Evolutionary conservation across 1,284 basidiomycete genomes (phyloP).

Genomic region (Schizophyllum commune): DNA sequence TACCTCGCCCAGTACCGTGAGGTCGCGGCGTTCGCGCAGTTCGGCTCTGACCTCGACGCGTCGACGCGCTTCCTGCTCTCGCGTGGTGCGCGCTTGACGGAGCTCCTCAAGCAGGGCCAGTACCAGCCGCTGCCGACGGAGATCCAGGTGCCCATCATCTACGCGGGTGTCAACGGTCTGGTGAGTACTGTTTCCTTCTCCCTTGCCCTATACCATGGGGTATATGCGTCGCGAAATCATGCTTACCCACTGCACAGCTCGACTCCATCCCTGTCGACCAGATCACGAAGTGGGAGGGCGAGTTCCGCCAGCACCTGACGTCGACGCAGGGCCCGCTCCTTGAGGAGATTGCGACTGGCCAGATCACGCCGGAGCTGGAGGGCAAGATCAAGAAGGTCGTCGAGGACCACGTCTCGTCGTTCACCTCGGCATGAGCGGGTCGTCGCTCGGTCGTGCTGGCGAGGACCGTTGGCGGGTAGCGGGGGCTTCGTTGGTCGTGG

Average conservation of each 20-base stretch:
- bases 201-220: background rate
- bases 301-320: slow-evolving; percentile 81
- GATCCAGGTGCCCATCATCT: slow-evolving; percentile 97
- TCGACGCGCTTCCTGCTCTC: slow-evolving; percentile 96
- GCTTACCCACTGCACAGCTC: too few species aligned
- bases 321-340: slow-evolving; percentile 65
- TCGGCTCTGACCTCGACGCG: slow-evolving; percentile 99
- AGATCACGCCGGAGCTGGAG: slow-evolving; percentile 86
- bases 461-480: background rate
- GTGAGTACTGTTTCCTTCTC: slow-evolving; percentile 32
- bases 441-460: background rate
- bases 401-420: slow-evolving; percentile 79
- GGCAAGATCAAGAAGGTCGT: slow-evolving; percentile 89
- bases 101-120: slow-evolving; percentile 99
- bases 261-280: slow-evolving; percentile 91
- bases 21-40: slow-evolving; percentile 98
- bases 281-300: slow-evolving; percentile 90
- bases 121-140: slow-evolving; percentile 91
- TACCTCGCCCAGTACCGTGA: slow-evolving; percentile 99
- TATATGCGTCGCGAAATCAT: too few species aligned
- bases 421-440: slow-evolving; percentile 33
- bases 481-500: background rate
- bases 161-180: slow-evolving; percentile 98
- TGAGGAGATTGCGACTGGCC: slow-evolving; percentile 76
- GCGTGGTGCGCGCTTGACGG: slow-evolving; percentile 96